Base-by-base conservation (phyloP, 2,329 filamentous ascomycete species). In the Sporothrix curviconia region DNA sequence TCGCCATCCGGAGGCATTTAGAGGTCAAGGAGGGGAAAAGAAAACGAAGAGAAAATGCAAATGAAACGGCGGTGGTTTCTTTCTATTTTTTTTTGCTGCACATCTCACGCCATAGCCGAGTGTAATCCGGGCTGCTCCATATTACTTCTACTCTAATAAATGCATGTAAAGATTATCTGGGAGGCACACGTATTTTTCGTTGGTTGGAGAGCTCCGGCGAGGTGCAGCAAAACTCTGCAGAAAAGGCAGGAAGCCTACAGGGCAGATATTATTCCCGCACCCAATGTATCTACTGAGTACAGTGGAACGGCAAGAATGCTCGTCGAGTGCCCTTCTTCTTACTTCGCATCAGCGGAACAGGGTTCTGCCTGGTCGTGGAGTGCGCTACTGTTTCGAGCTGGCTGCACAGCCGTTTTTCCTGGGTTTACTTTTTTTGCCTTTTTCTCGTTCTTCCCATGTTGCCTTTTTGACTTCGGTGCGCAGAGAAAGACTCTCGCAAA, bases 351-450 rank as follows among this genome's bases (percentile, higher is more conserved):
- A n/a, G n/a, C n/a, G n/a, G n/a, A n/a, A n/a, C n/a, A n/a, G n/a
- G n/a, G n/a, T n/a, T n/a, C n/a, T n/a, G n/a, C n/a, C n/a, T n/a
- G n/a, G n/a, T n/a, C n/a, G n/a, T n/a, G n/a, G n/a, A n/a, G 19
- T 19, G 14, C 32, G 47, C 47, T 51, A 51, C 47, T 37, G 47
- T 51, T 51, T 51, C 47, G 47, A 8, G 22, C 37, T 40, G n/a
- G 32, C 22, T 24, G 43, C 43, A 15, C 46, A 24, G 28, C 46
- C 46, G 30, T 36, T 17, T 36, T 32, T 49, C 28, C 9, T 24
- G 36, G 14, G 28, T 36, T 49, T 49, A 19, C 30, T 24, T 22
- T 49, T 49, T 34, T 24, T 28, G 1, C 40, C 44, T 49, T n/a
- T 11, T 30, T 4, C 7, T 34, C 3, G 9, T 8, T 9, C 32